These are phyloP conservation scores for Emergomyces orientalis DNA, from an alignment of 2,329 filamentous ascomycete genomes.

Conservation along the genomic window DNA sequence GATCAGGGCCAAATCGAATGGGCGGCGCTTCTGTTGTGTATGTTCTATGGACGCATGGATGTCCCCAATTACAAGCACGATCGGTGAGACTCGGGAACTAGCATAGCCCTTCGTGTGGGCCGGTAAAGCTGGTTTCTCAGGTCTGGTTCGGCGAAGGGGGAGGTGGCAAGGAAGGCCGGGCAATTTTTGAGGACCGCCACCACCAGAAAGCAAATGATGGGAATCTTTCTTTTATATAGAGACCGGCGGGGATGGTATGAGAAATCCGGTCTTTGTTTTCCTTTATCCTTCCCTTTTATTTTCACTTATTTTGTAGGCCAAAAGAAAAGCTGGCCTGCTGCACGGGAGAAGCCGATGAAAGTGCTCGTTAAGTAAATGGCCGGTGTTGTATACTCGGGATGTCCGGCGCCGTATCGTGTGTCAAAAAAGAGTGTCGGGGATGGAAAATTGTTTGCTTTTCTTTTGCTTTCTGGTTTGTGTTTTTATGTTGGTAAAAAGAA, in stretches of 20 bases:
- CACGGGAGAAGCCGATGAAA: too few relatives aligned
- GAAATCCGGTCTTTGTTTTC: neutral
- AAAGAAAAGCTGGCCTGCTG: too few relatives aligned
- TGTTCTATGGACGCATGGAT: neutral
- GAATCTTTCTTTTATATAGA: neutral
- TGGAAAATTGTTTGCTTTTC: neutral
- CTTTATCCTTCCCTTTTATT: too few relatives aligned
- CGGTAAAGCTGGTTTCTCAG: neutral
- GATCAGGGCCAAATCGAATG: slow-evolving; percentile 7
- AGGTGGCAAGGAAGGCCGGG: neutral
- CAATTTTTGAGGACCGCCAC: neutral
- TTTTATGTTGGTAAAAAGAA: neutral
- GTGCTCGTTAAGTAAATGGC: too few relatives aligned
- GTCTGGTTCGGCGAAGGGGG: neutral
- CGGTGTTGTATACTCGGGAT: too few relatives aligned
- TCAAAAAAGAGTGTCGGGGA: neutral
- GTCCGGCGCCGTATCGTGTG: neutral
- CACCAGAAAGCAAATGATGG: neutral
- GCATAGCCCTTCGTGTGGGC: slow-evolving; percentile 7
- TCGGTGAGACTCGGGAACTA: slow-evolving; percentile 4
- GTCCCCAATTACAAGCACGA: slow-evolving; percentile 1
- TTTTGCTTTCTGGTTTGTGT: neutral
- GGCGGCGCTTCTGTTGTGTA: neutral
- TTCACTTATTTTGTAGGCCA: too few relatives aligned
- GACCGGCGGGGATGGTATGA: neutral